Conservation (phyloP, 208 protist species). For the Naegleria lovaniensis region DNA sequence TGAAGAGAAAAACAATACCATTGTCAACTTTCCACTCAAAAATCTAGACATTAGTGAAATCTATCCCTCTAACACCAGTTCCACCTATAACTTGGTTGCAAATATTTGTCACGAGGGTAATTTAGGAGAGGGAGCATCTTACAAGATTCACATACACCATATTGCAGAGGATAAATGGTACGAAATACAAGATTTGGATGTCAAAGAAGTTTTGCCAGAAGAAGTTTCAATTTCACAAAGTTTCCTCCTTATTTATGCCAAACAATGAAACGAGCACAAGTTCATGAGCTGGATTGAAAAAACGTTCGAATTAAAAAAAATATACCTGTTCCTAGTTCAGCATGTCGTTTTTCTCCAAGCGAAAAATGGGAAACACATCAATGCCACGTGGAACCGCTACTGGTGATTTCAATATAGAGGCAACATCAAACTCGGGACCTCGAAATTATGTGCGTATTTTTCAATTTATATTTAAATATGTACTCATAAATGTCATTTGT, state of each 20-base stretch:
- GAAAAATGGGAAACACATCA: no score
- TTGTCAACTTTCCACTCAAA: constrained; percentile 65
- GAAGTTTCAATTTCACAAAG: constrained; percentile 56
- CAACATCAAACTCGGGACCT: no score
- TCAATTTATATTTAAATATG: no score
- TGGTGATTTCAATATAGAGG: no score
- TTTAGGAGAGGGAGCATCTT: constrained; percentile 15
- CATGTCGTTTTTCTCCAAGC: no score
- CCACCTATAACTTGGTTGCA: constrained; percentile 49
- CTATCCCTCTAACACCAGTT: neutral
- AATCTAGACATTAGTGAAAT: constrained; percentile 27
- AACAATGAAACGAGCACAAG: neutral
- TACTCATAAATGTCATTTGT: no score
- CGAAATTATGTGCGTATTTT: no score
- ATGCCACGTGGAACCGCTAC: no score
- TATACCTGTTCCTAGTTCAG: no score
- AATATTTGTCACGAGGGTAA: constrained; percentile 55
- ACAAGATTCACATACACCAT: constrained; percentile 38
- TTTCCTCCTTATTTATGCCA: constrained; percentile 27
- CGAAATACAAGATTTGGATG: constrained; percentile 58
- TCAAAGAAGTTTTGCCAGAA: constrained; percentile 55
- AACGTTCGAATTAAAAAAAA: no score
- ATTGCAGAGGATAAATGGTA: constrained; percentile 56
- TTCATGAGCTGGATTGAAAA: no score
- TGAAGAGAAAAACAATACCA: constrained; percentile 61